Conservation (phyloP, 805 yeast species). For the Ogataea henricii region DNA sequence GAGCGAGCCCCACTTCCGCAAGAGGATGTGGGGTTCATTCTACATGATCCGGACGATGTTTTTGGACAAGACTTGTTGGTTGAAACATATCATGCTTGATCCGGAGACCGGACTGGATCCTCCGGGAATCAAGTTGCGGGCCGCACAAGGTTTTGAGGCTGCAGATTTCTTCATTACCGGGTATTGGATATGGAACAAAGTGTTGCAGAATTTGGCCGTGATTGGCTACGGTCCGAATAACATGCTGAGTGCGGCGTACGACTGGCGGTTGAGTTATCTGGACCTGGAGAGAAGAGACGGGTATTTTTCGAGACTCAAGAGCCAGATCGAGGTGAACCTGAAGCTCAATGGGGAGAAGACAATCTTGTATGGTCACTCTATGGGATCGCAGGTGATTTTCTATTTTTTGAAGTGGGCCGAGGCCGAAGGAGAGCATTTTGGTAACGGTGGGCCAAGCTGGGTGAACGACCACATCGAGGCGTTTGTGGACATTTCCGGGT, state of each 20-base stretch:
- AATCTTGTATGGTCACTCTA: conserved; percentile 86
- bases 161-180: conserved; percentile 97
- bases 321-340: conserved; percentile 65
- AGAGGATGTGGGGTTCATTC: conserved; percentile 95
- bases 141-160: conserved; percentile 95
- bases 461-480: conserved; percentile 82
- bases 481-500: conserved; percentile 84
- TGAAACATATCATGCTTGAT: conserved; percentile 86
- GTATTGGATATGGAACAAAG: conserved; percentile 98
- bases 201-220: conserved; percentile 91
- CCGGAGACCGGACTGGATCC: conserved; percentile 94
- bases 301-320: conserved; percentile 76
- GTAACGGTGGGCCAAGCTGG: conserved; percentile 92
- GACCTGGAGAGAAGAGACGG: conserved; percentile 88
- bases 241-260: conserved; percentile 91
- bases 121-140: conserved; percentile 72
- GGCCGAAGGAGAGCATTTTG: conserved; percentile 75
- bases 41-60: conserved; percentile 93
- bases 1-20: conserved; percentile 79
- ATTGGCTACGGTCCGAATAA: conserved; percentile 91
- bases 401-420: conserved; percentile 97
- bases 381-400: conserved; percentile 91
- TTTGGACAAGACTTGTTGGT: conserved; percentile 90
- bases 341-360: conserved; percentile 61
- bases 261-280: conserved; percentile 90